Base-by-base conservation (phyloP, 306 rosid genomes). In the Cicer yamashitae region DNA sequence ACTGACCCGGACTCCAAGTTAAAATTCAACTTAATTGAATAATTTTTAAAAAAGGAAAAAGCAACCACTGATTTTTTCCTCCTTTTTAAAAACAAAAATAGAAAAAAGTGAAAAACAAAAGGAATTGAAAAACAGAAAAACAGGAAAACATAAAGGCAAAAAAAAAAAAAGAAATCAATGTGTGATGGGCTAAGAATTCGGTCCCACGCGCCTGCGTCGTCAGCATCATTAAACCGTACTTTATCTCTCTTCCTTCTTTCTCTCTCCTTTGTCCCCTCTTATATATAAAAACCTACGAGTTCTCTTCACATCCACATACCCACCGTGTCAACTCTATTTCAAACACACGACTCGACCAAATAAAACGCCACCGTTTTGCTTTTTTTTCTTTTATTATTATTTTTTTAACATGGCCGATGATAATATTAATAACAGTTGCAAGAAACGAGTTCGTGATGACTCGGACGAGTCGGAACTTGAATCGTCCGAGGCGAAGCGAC, bases 191-290 rank as follows among this genome's bases (percentile, higher is more conserved):
- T 34, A 82, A 61, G 91, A 72, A 85, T 81, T 85, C 75, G 80
- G 50, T 77, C 88, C 90, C 90, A 93, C 96, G 93, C 96, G 96
- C 97, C 91, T 78, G 77, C 70, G 75, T 84, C 87, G 89, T 89
- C 90, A 66, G 56, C 87, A 82, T 90, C 92, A 87, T 86, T 77
- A 51, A 60, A 64, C 84, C 82, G 67, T 75, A 53, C 69, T 44
- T 22, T 22, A 57, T 54, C 0, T 71, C 76, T 54, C 74, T 73
- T 65, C 47, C 34, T 22, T 48, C 47, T 81, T 78, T 89, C 89
- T 84, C 91, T 83, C 93, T 90, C 89, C 77, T 57, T 77, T 88
- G 96, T 88, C 94, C 86, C 93, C 91, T 89, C 77, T 72, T 85
- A 84, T 91, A 91, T 88, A 87, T 84, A 84, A 73, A 25, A 41